phyloP scores from a whole-genome alignment of 2,329 filamentous ascomycete genomes.

The Akanthomyces dipterigenus region DNA sequence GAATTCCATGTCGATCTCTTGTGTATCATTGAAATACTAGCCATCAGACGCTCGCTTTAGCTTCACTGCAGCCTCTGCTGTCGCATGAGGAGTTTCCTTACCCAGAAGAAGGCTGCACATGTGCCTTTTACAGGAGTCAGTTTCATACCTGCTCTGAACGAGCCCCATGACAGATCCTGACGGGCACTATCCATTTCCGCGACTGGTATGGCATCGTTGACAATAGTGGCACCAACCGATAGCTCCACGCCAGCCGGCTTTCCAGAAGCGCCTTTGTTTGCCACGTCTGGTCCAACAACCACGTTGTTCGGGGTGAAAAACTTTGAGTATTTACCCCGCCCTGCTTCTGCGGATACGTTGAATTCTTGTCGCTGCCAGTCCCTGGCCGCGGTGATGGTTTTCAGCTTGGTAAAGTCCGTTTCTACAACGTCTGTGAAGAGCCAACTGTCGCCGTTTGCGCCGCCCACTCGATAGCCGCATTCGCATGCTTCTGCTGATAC shows the following conservation, averaged over 20 bases:
- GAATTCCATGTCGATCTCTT: constrained; percentile 78
- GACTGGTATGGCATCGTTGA: constrained; percentile 48
- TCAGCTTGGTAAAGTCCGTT: constrained; percentile 60
- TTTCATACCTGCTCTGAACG: constrained; percentile 62
- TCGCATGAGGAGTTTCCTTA: constrained; percentile 25
- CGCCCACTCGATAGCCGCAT: constrained; percentile 61
- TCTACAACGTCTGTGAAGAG: constrained; percentile 66
- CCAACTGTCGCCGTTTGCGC: constrained; percentile 32
- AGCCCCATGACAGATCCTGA: constrained; percentile 61
- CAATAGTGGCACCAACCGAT: constrained; percentile 40
- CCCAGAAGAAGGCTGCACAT: constrained; percentile 76
- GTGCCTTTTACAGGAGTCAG: constrained; percentile 56
- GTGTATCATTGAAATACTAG: constrained; percentile 70
- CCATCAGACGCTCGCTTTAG: constrained; percentile 12
- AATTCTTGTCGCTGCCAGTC: constrained; percentile 64
- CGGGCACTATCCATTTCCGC: constrained; percentile 59
- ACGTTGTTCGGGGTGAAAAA: constrained; percentile 53
- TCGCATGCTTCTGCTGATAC: constrained; percentile 41
- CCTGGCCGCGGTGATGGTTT: constrained; percentile 40
- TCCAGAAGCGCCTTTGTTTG: constrained; percentile 29
- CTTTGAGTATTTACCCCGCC: constrained; percentile 61
- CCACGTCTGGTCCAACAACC: constrained; percentile 33
- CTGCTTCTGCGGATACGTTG: constrained; percentile 50
- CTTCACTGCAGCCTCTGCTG: background rate
- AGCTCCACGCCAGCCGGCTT: constrained; percentile 49